Conservation (phyloP, 139 green algal genomes). For the Haematococcus lacustris region DNA sequence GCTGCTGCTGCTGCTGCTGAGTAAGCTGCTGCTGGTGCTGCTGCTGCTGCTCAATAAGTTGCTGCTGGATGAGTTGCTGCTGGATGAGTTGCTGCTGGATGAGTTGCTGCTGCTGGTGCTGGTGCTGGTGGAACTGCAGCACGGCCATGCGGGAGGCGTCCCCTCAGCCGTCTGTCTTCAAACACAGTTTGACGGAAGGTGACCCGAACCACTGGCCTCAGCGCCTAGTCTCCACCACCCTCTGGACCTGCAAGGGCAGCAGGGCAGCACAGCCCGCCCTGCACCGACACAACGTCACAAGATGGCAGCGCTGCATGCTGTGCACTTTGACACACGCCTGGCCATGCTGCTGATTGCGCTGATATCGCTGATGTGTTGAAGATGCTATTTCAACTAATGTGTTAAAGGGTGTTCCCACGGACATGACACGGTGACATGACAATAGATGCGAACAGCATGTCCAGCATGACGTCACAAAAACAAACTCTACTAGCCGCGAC, state of each 20-base stretch:
- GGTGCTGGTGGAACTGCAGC: neutral
- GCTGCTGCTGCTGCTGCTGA: neutral
- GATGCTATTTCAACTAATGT: neutral
- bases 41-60: neutral
- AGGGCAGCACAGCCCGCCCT: neutral
- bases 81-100: neutral
- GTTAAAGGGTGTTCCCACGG: neutral
- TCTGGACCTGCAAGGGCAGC: slow-evolving; percentile 11
- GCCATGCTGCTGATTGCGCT: neutral
- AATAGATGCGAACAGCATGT: neutral
- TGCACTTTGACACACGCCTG: neutral
- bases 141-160: too few relatives aligned
- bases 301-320: neutral
- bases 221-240: slow-evolving; percentile 24
- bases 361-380: neutral
- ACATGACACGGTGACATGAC: neutral
- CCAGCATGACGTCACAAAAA: neutral
- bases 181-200: slow-evolving; percentile 2
- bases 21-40: neutral
- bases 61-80: neutral
- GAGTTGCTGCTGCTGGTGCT: neutral
- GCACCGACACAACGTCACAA: neutral
- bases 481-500: neutral
- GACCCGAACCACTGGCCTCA: slow-evolving; percentile 31
- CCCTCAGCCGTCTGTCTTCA: too few relatives aligned